Percentiles rank a stretch among this genome's conserved stretches.
phyloP scores from a whole-genome alignment of 495 filamentous ascomycete species.

The Penicillium turbatum region DNA sequence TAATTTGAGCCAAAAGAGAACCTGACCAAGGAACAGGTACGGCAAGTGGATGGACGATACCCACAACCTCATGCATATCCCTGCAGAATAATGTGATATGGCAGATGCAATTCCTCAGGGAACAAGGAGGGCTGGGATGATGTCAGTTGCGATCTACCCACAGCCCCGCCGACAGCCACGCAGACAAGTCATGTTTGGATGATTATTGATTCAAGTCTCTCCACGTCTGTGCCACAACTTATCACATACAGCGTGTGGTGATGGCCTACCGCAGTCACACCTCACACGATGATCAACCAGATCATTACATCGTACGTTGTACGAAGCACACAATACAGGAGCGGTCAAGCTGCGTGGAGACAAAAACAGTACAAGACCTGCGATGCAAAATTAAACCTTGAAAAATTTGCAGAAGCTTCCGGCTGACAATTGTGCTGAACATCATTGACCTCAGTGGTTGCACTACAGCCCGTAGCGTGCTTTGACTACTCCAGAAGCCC shows the following conservation, averaged over 20 bases:
- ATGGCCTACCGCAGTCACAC: neutral
- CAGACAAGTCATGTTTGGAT: neutral
- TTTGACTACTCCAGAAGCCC: slow-evolving; percentile 10
- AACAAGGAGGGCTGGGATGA: neutral
- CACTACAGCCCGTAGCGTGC: slow-evolving; percentile 24
- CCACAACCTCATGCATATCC: neutral
- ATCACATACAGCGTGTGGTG: neutral
- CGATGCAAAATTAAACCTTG: neutral
- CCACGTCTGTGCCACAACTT: neutral
- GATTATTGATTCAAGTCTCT: neutral
- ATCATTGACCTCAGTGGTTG: slow-evolving; percentile 21
- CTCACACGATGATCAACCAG: neutral
- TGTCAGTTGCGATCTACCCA: neutral
- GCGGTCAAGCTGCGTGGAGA: slow-evolving; percentile 18
- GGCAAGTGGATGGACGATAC: neutral
- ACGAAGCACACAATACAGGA: neutral
- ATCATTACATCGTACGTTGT: neutral
- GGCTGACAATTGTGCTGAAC: slow-evolving; percentile 27
- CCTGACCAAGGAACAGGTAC: neutral
- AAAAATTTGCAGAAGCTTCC: slow-evolving; percentile 13
- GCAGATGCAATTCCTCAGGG: neutral
- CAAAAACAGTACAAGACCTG: slow-evolving; percentile 7
- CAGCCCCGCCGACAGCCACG: neutral
- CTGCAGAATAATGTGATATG: neutral
- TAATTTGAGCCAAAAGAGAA: neutral